phyloP scores from a whole-genome alignment of 352 stramenopile genomes.

The Phytophthora nicotianae region DNA sequence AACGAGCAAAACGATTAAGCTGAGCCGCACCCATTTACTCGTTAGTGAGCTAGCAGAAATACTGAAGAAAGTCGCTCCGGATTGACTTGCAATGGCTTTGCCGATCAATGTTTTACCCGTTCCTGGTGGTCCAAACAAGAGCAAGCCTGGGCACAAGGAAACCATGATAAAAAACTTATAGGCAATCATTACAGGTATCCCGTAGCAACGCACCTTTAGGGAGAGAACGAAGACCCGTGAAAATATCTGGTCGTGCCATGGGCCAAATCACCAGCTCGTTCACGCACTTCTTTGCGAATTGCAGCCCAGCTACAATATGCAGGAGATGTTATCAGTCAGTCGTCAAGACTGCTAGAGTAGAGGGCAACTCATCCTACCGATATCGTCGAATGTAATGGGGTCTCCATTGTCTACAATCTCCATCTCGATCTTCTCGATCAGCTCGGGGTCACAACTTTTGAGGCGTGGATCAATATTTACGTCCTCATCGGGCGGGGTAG shows the following conservation, averaged over 20 bases:
- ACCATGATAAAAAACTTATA: no score
- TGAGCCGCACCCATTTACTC: conserved; percentile 95
- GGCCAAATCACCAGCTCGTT: conserved; percentile 99
- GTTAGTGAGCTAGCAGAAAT: conserved; percentile 99
- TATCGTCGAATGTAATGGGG: conserved; percentile 97
- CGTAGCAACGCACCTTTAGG: conserved; percentile 74
- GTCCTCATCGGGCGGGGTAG: conserved; percentile 33
- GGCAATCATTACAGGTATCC: not conserved
- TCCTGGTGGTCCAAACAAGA: conserved; percentile 95
- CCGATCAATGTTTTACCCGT: conserved; percentile 99
- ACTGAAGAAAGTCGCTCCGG: conserved; percentile 98
- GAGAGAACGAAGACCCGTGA: conserved; percentile 93
- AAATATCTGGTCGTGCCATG: conserved; percentile 97
- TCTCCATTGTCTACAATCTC: conserved; percentile 97
- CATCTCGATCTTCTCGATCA: conserved; percentile 97
- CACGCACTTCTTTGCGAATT: conserved; percentile 97
- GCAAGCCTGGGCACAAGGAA: conserved; percentile 65
- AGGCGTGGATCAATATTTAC: conserved; percentile 94
- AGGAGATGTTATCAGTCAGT: conserved; percentile 1
- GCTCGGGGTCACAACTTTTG: conserved; percentile 93
- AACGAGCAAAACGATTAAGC: not conserved
- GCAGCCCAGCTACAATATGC: conserved; percentile 85
- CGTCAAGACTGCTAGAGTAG: not conserved
- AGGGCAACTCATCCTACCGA: conserved; percentile 58
- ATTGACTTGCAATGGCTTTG: conserved; percentile 99